Percentiles rank a stretch among this genome's conserved stretches.
Evolutionary conservation across 352 stramenopile species (phyloP).

Genomic region (Globisporangium recalcitrans): DNA sequence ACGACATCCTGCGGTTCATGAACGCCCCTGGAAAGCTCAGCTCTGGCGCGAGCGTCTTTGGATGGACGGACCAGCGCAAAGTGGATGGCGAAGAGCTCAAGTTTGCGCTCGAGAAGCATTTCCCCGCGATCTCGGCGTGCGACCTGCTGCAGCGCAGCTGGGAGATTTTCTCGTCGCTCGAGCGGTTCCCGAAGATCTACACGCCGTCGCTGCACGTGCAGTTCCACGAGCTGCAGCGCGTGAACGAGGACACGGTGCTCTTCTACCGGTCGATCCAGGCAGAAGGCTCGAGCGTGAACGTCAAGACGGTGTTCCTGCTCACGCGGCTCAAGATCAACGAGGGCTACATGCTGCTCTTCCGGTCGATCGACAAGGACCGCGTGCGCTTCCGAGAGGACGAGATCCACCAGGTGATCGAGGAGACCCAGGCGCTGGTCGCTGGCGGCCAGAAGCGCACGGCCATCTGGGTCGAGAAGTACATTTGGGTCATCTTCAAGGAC

Average conservation of each 20-base stretch:
- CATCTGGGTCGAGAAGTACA: slow-evolving; percentile 61
- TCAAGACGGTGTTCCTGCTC: slow-evolving; percentile 62
- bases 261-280: slow-evolving; percentile 49
- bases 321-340: slow-evolving; percentile 47
- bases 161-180: slow-evolving; percentile 45
- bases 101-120: slow-evolving; percentile 61
- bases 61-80: slow-evolving; percentile 63
- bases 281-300: slow-evolving; percentile 25
- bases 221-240: slow-evolving; percentile 42
- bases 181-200: slow-evolving; percentile 50
- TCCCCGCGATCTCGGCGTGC: slow-evolving; percentile 26
- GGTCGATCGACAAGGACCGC: slow-evolving; percentile 42
- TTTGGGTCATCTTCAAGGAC: slow-evolving; percentile 58
- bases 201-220: slow-evolving; percentile 31
- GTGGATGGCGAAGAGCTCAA: slow-evolving; percentile 36
- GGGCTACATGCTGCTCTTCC: slow-evolving; percentile 62
- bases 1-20: slow-evolving; percentile 51
- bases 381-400: slow-evolving; percentile 47
- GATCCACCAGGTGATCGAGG: slow-evolving; percentile 15
- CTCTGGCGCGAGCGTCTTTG: slow-evolving; percentile 41
- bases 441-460: slow-evolving; percentile 18
- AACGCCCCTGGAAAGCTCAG: slow-evolving; percentile 40
- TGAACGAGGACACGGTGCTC: slow-evolving; percentile 52
- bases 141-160: slow-evolving; percentile 50
- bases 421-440: slow-evolving; percentile 8